Base-by-base conservation (phyloP, 1,284 basidiomycete species). In the Entoloma clypeatum region DNA sequence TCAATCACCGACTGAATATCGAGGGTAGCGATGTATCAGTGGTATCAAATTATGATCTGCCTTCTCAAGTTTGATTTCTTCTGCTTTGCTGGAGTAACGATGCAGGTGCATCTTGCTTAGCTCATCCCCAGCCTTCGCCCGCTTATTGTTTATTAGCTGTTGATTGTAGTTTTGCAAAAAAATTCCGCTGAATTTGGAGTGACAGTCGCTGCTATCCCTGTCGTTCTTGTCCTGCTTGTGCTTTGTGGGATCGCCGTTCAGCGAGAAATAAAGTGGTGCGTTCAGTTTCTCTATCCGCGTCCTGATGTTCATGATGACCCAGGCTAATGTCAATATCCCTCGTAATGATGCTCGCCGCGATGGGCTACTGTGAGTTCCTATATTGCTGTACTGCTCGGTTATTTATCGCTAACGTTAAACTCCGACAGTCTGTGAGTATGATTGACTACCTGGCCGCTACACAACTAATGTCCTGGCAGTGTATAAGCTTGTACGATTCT, bases 1-100 rank as follows among this genome's bases (percentile, higher is more conserved):
- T 33, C 45, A 35, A 39, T 43, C 43, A 31, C 39, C 45, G n/a
- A n/a, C n/a, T n/a, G 26, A 14, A 33, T 14, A 31, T 40, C 30
- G 26, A 33, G 17, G 49, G 39, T 47, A 89, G 84, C 73, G 26
- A 89, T 90, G 86, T 91, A 87, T 58, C 82, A 83, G 52, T 86
- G 70, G 63, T 91, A 91, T 56, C 84, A 90, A 60, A 77, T 91
- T 53, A 79, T 89, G 71, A 79, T 91, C 39, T 89, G 86, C 57
- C 71, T 91, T 31, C 75, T 91, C 53, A 90, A 90, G 59, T 89
- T 92, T 56, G 87, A 91, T 60, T 91, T 90, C 62, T 90, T 90
- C 66, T 81, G 76, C 61, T 90, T 91, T 58, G 73, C 75, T 22
- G 87, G 82, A n/a, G 83, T 90, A 25, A 89, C 86, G 5, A 88